These are phyloP conservation scores for Chlamydomonas incerta DNA, from an alignment of 139 green algal genomes.

Conservation along the genomic window DNA sequence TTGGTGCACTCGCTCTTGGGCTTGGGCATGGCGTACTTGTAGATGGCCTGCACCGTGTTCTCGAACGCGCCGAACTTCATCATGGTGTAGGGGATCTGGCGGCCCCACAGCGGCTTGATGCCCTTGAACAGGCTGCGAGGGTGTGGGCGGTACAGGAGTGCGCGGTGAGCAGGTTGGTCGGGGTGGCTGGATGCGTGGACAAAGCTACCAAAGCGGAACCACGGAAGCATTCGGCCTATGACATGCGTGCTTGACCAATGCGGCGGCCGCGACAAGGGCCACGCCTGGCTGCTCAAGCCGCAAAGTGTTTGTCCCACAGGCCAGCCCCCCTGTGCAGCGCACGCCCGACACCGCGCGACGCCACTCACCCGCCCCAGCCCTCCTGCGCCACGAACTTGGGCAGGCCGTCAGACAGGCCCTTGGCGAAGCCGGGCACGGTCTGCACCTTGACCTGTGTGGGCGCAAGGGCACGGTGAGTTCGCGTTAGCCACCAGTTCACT, in stretches of 20 bases:
- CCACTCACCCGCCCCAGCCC: conserved; percentile 62
- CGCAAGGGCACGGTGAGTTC: neutral
- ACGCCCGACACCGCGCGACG: too few species aligned
- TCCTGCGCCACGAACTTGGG: conserved; percentile 87
- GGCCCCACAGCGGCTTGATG: conserved; percentile 87
- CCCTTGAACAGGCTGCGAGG: conserved; percentile 87
- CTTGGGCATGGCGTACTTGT: conserved; percentile 95
- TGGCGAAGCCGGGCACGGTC: conserved; percentile 89
- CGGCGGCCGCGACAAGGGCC: too few species aligned
- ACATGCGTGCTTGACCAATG: too few species aligned
- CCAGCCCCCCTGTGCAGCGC: too few species aligned
- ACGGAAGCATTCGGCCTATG: too few species aligned
- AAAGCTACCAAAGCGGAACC: too few species aligned
- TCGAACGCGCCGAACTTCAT: conserved; percentile 97
- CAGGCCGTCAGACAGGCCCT: conserved; percentile 86
- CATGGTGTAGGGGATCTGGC: conserved; percentile 97
- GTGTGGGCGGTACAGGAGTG: neutral
- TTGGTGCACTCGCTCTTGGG: conserved; percentile 92
- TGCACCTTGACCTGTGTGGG: conserved; percentile 90
- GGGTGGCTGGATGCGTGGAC: too few species aligned
- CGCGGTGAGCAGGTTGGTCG: neutral
- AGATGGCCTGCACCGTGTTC: conserved; percentile 89
- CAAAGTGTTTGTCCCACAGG: too few species aligned
- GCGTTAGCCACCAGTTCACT: too few species aligned
- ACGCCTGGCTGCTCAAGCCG: too few species aligned